Base-by-base conservation (phyloP, 129 eudicot genomes). In the Oenanthe sinensis region DNA sequence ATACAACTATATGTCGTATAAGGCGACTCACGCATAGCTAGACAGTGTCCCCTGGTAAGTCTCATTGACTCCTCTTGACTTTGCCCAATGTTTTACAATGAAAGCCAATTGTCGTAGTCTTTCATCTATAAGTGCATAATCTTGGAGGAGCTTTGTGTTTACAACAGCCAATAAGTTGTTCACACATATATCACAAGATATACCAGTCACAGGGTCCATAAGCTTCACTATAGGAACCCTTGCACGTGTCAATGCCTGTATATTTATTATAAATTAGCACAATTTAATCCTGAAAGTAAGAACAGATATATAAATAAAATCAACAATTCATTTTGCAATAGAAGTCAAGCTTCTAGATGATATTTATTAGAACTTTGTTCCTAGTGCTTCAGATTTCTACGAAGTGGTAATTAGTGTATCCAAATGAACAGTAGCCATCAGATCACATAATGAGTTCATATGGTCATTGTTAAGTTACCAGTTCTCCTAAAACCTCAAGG, bases 171-270 rank as follows among this genome's bases (percentile, higher is more conserved):
- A 84, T 37, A 94, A 79, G 81, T 94, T 94, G 93, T 94, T 91
- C 46, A 94, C 87, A 78, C 98, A 94, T 24, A 94, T 90, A 82
- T 94, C 98, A 83, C 98, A 90, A 16, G 97, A 91, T 40, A 91
- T 89, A 36, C 92, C 97, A 19, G 96, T 94, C 17, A 74, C 87
- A 2, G 98, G 98, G 79, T 94, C 98, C 97, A 81, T 94, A 79
- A 94, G 96, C 93, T 94, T 94, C 83, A 94, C 98, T 82, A 94
- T 90, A 12, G 98, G 98, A 65, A 94, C 98, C 80, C 98, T 87
- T 37, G 98, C 98, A 80, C 91, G 93, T 71, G 87, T 88, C 81
- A 94, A 81, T 10, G 98, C 98, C 98, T 94, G 85, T 40, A 83
- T 28, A 75, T 22, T 76, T 74, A 22, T 26, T n/a, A n/a, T 30